A percentile compares a stretch with the other conserved stretches of the same genome.
Conservation (phyloP, 768 basidiomycete genomes). For the Lactifluus piperatus region DNA sequence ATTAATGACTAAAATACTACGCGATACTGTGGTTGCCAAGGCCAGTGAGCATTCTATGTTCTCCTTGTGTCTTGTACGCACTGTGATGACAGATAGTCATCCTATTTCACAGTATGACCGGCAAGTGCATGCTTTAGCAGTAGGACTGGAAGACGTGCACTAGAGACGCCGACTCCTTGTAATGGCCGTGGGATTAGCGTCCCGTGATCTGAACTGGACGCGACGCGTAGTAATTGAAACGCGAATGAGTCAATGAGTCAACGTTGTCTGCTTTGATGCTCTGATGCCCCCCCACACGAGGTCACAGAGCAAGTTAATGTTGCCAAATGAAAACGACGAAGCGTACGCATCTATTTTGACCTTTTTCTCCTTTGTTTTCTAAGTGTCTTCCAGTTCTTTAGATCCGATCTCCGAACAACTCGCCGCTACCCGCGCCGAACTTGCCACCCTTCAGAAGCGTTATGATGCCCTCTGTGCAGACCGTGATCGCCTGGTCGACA, state of each 20-base stretch:
- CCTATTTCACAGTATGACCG: too few species aligned
- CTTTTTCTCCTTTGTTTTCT: not conserved
- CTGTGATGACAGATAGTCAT: too few species aligned
- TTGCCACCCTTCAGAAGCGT: conserved; percentile 3
- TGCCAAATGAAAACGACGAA: not conserved
- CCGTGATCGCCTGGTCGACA: not conserved
- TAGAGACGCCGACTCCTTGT: too few species aligned
- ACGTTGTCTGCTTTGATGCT: not conserved
- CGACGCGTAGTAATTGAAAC: not conserved
- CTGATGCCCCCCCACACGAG: not conserved
- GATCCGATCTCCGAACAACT: conserved; percentile 4
- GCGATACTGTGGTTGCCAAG: too few species aligned
- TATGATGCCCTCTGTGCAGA: conserved; percentile 10
- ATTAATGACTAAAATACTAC: too few species aligned
- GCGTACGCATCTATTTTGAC: not conserved
- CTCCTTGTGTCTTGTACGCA: too few species aligned
- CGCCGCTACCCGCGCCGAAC: not conserved
- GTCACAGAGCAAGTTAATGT: not conserved
- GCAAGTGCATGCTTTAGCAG: too few species aligned
- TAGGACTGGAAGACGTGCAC: too few species aligned
- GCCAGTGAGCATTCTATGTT: too few species aligned
- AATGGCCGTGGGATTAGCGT: not conserved
- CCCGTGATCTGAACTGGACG: not conserved
- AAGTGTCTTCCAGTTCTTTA: not conserved
- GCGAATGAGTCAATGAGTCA: not conserved